phyloP scores from a whole-genome alignment of 257 asterid genomes.

The Fraxinus americana region DNA sequence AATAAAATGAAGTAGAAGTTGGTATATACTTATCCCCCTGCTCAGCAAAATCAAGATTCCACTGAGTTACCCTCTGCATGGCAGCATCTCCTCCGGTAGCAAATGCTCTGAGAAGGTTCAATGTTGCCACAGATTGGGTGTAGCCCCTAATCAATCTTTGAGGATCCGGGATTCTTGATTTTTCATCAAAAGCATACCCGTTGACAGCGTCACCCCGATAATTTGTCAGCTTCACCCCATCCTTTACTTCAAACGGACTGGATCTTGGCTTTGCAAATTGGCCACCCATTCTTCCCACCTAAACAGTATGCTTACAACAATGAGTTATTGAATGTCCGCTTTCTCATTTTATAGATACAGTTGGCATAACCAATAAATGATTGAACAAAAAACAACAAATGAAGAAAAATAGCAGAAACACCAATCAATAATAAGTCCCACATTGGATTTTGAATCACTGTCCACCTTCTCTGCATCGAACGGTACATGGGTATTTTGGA shows the following conservation, averaged over 20 bases:
- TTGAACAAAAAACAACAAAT: too few species aligned
- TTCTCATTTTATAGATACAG: too few species aligned
- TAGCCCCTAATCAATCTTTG: constrained; percentile 10
- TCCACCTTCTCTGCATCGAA: too few species aligned
- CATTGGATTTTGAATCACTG: too few species aligned
- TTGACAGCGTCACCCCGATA: too few species aligned
- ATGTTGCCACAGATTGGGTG: constrained; percentile 7
- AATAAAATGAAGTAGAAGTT: too few species aligned
- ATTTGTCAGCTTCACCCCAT: constrained; percentile 4
- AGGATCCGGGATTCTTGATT: constrained; percentile 6
- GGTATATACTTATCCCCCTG: neutral
- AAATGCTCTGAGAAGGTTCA: constrained; percentile 13
- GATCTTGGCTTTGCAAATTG: neutral
- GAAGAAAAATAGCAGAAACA: too few species aligned
- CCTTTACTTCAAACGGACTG: neutral
- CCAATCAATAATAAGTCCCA: neutral
- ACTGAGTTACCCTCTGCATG: too few species aligned
- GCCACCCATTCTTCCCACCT: constrained; percentile 1
- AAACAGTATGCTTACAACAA: neutral
- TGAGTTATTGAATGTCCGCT: too few species aligned
- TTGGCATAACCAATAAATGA: too few species aligned
- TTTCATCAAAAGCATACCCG: neutral
- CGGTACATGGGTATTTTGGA: too few species aligned
- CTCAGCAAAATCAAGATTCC: too few species aligned
- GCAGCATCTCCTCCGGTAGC: constrained; percentile 1